These are phyloP conservation scores for Raffaelea ambrosiae DNA, from an alignment of 2,329 filamentous ascomycete genomes.

Conservation along the genomic window DNA sequence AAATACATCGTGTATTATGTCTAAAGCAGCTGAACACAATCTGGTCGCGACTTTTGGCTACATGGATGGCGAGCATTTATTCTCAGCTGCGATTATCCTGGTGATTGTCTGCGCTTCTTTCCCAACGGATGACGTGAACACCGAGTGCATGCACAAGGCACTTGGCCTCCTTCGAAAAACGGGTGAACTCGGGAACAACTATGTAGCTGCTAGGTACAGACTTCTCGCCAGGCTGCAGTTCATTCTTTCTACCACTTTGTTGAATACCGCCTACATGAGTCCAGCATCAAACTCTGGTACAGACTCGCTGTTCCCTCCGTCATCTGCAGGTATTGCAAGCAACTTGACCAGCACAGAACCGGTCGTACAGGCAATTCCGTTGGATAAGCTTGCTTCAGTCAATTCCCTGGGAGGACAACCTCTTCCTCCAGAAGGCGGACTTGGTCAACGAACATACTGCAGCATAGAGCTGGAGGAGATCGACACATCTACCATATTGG, in stretches of 20 bases:
- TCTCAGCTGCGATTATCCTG: slow-evolving; percentile 44
- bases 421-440: no score
- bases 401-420: no score
- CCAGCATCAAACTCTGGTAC: no score
- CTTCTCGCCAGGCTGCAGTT: slow-evolving; percentile 16
- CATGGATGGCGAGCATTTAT: slow-evolving; percentile 48
- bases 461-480: slow-evolving; percentile 14
- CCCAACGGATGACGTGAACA: slow-evolving; percentile 33
- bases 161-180: slow-evolving; percentile 39
- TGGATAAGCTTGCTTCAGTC: neutral
- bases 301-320: no score
- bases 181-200: slow-evolving; percentile 43
- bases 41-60: slow-evolving; percentile 48
- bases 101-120: slow-evolving; percentile 47
- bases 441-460: slow-evolving; percentile 15
- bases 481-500: neutral
- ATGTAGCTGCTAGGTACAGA: slow-evolving; percentile 30
- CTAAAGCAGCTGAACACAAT: slow-evolving; percentile 36
- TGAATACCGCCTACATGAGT: no score
- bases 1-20: slow-evolving; percentile 39
- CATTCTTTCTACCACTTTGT: slow-evolving; percentile 1
- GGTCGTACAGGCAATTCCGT: neutral
- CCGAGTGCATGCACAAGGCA: slow-evolving; percentile 30
- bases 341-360: neutral
- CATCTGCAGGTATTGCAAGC: no score